These are phyloP conservation scores for Aspergillus fumigatiaffinis DNA, from an alignment of 2,329 filamentous ascomycete genomes.

Conservation along the genomic window DNA sequence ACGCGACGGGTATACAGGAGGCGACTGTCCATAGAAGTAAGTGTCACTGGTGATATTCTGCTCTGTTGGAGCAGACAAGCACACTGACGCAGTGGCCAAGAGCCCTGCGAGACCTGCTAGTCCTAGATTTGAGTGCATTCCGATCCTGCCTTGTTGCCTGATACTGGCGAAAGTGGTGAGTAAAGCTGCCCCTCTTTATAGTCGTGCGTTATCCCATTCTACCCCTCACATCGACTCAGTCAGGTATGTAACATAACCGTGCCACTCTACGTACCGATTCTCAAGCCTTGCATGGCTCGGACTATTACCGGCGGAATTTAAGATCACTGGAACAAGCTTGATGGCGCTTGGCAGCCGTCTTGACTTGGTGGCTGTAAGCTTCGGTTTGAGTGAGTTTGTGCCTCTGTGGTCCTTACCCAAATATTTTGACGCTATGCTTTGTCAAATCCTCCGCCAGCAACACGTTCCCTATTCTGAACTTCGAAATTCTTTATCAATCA, in stretches of 20 bases:
- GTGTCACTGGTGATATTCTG: conserved; percentile 20
- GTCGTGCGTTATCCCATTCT: neutral
- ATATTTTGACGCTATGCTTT: no score
- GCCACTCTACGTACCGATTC: neutral
- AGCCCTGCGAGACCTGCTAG: conserved; percentile 4
- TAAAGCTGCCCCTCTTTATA: neutral
- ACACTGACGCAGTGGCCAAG: conserved; percentile 7
- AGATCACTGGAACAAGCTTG: neutral
- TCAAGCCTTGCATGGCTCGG: neutral
- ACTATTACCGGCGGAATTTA: neutral
- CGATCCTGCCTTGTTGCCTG: neutral
- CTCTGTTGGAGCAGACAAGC: conserved; percentile 7
- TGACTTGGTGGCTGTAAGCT: neutral
- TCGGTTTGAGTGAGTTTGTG: no score
- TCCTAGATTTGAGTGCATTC: conserved; percentile 2
- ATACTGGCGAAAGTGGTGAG: neutral
- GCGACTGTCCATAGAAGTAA: conserved; percentile 22
- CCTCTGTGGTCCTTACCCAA: no score
- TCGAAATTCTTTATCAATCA: no score
- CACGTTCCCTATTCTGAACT: no score
- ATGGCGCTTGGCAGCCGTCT: neutral
- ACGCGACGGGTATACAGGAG: conserved; percentile 22
- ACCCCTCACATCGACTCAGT: neutral
- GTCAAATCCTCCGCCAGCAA: no score
- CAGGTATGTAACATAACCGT: neutral